A percentile compares a stretch with the other conserved stretches of the same genome.
These are phyloP conservation scores for Talaromyces sp. DNA, from an alignment of 2,329 filamentous ascomycete genomes.

Conservation along the genomic window DNA sequence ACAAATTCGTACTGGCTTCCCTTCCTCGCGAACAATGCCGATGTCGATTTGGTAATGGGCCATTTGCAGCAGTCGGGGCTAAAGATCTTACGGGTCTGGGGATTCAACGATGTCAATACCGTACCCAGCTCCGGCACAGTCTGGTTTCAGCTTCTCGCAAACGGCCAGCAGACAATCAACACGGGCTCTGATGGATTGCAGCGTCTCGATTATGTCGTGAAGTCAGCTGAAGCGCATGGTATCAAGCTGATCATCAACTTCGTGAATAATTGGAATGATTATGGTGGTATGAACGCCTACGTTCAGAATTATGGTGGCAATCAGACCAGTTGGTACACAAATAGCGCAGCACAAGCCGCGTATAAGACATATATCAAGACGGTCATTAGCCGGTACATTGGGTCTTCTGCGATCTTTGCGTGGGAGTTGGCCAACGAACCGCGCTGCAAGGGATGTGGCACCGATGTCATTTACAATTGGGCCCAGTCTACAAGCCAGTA, in stretches of 20 bases:
- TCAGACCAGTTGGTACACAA: conserved; percentile 60
- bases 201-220: conserved; percentile 64
- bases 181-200: conserved; percentile 62
- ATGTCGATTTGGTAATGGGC: conserved; percentile 47
- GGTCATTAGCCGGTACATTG: conserved; percentile 61
- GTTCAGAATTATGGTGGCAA: conserved; percentile 54
- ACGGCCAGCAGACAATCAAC: conserved; percentile 55
- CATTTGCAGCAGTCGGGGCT: conserved; percentile 40
- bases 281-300: conserved; percentile 63
- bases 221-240: conserved; percentile 57
- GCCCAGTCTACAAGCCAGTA: conserved; percentile 58
- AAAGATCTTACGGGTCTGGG: conserved; percentile 55
- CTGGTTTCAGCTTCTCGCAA: conserved; percentile 45
- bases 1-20: conserved; percentile 56
- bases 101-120: conserved; percentile 52
- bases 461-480: conserved; percentile 61
- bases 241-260: conserved; percentile 60
- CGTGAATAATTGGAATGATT: conserved; percentile 69
- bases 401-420: conserved; percentile 61
- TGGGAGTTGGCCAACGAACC: conserved; percentile 70
- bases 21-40: conserved; percentile 51
- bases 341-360: conserved; percentile 53
- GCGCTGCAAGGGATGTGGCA: conserved; percentile 60
- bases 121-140: conserved; percentile 45
- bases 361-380: conserved; percentile 63